A percentile compares a stretch with the other conserved stretches of the same genome.
These are phyloP conservation scores for Colletotrichum sp. DNA, from an alignment of 2,329 filamentous ascomycete species.

Conservation along the genomic window DNA sequence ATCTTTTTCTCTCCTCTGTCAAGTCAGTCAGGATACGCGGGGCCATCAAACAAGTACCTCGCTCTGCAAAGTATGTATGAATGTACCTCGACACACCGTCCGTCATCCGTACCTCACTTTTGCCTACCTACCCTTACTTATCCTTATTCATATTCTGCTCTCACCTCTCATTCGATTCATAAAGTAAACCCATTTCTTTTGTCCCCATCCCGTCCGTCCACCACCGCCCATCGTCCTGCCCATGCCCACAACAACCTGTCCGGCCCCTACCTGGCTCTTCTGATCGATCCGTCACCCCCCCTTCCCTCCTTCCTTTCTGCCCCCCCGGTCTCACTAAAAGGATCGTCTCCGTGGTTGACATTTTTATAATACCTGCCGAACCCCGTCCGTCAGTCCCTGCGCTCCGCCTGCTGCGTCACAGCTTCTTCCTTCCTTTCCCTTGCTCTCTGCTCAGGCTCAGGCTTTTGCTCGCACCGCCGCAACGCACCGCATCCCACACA, in stretches of 20 bases:
- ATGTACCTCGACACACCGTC: background rate
- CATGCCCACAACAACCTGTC: background rate
- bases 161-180: background rate
- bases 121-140: background rate
- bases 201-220: background rate
- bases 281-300: conserved; percentile 8
- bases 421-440: conserved; percentile 13
- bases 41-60: background rate
- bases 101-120: background rate
- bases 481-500: background rate
- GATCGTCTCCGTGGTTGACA: conserved; percentile 22
- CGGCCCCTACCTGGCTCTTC: conserved; percentile 1
- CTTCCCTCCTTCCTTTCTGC: background rate
- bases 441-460: background rate
- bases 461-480: background rate
- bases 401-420: conserved; percentile 19
- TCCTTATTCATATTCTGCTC: background rate
- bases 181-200: conserved; percentile 7
- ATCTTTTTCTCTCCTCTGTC: background rate
- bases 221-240: background rate
- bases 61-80: background rate
- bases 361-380: conserved; percentile 23
- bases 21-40: background rate
- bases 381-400: conserved; percentile 18
- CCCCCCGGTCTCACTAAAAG: conserved; percentile 20